A percentile compares a stretch with the other conserved stretches of the same genome.
Evolutionary conservation across 2,329 filamentous ascomycete species (phyloP).

Genomic region (Phialophora verrucosa): DNA sequence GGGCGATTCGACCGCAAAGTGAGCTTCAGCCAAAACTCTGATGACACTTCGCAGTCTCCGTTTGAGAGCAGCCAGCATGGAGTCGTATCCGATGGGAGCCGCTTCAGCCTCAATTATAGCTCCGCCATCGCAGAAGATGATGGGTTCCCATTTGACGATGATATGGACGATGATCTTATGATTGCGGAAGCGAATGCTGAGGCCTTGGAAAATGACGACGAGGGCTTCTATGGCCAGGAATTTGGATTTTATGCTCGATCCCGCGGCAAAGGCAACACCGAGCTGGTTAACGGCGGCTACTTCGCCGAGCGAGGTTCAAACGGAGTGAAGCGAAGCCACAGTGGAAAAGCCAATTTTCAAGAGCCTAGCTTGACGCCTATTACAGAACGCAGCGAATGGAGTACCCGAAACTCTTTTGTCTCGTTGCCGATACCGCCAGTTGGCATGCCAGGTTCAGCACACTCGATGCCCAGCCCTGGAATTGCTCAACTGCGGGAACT

Average conservation of each 20-base stretch:
- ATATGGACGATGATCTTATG: conserved; percentile 83
- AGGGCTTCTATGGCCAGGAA: conserved; percentile 94
- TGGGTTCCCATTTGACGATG: conserved; percentile 63
- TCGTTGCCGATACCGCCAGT: conserved; percentile 65
- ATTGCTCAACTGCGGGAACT: conserved; percentile 72
- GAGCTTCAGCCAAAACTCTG: conserved; percentile 53
- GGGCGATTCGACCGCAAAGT: conserved; percentile 73
- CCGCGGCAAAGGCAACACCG: conserved; percentile 55
- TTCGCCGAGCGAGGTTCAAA: conserved; percentile 78
- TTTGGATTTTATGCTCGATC: conserved; percentile 87
- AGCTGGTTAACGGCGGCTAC: conserved; percentile 82
- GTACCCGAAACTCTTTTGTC: conserved; percentile 89
- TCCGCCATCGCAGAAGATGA: conserved; percentile 52
- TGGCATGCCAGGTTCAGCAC: conserved; percentile 52
- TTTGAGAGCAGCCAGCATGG: conserved; percentile 51
- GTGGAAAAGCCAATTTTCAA: conserved; percentile 73
- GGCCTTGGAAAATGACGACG: conserved; percentile 86
- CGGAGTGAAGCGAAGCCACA: conserved; percentile 67
- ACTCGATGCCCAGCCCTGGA: conserved; percentile 69
- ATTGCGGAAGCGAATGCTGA: conserved; percentile 95
- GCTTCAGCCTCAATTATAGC: conserved; percentile 53
- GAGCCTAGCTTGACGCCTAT: conserved; percentile 96
- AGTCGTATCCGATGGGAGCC: conserved; percentile 57
- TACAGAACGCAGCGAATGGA: conserved; percentile 94
- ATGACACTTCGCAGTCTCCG: conserved; percentile 46